These are phyloP conservation scores for Wallacemonas sp. DNA, from an alignment of 208 protist species.

Conservation along the genomic window DNA sequence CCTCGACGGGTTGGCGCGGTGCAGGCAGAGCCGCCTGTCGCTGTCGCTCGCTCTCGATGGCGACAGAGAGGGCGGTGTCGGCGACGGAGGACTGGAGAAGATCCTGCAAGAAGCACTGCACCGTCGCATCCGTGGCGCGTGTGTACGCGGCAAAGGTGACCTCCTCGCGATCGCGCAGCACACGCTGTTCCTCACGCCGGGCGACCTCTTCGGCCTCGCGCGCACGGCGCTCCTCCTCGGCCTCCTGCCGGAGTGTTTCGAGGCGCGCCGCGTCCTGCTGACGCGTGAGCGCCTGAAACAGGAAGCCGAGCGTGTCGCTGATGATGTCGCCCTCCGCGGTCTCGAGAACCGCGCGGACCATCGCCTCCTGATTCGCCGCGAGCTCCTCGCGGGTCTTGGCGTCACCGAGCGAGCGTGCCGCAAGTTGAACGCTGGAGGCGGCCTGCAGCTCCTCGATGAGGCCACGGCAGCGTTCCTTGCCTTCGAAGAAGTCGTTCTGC, in stretches of 20 bases:
- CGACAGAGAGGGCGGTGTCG: conserved; percentile 68
- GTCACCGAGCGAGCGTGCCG: conserved; percentile 38
- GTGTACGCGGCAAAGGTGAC: conserved; percentile 68
- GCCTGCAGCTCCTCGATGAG: conserved; percentile 93
- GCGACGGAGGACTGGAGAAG: conserved; percentile 38
- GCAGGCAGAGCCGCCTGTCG: conserved; percentile 45
- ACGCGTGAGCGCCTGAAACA: conserved; percentile 81
- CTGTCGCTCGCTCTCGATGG: conserved; percentile 46
- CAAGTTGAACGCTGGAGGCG: conserved; percentile 84
- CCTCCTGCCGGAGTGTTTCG: conserved; percentile 50
- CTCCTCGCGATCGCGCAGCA: conserved; percentile 72
- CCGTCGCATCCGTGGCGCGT: conserved; percentile 57
- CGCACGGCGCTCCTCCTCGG: conserved; percentile 63
- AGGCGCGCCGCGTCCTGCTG: conserved; percentile 73
- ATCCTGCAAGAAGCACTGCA: conserved; percentile 72
- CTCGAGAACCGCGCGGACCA: conserved; percentile 56
- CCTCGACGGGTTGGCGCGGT: conserved; percentile 21
- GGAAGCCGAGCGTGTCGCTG: conserved; percentile 81
- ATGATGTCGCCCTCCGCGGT: conserved; percentile 80
- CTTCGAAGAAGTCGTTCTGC: conserved; percentile 95
- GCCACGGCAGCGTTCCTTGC: conserved; percentile 90
- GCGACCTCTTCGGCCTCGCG: conserved; percentile 82
- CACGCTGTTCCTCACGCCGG: conserved; percentile 63
- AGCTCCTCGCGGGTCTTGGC: conserved; percentile 42
- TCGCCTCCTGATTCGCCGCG: conserved; percentile 42